These are phyloP conservation scores for Coleophoma cylindrospora DNA, from an alignment of 2,329 filamentous ascomycete species.

Conservation along the genomic window DNA sequence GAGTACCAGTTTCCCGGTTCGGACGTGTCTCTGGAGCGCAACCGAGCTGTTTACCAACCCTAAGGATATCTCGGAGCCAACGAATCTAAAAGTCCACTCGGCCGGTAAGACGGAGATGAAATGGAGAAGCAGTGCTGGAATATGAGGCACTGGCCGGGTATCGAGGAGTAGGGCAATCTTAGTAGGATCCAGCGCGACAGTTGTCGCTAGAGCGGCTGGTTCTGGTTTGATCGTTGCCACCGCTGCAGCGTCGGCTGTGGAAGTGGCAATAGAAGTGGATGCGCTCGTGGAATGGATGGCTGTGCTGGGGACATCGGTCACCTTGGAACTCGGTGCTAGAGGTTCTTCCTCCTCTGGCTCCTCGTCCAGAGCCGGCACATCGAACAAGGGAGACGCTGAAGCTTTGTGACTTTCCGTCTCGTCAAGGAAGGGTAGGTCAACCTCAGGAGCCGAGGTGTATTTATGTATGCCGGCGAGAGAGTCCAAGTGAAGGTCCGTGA, in stretches of 20 bases:
- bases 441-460: background rate
- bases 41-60: constrained; percentile 20
- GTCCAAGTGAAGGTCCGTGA: background rate
- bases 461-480: background rate
- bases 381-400: background rate
- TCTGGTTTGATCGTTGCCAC: background rate
- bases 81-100: constrained; percentile 33
- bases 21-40: constrained; percentile 27
- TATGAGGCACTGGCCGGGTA: constrained; percentile 18
- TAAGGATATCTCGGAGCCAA: constrained; percentile 8
- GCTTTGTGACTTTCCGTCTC: background rate
- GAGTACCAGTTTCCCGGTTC: constrained; percentile 23
- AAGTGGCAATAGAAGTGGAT: background rate
- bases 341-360: background rate
- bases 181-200: background rate
- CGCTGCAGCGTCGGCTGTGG: background rate
- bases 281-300: background rate
- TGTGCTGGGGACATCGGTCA: background rate
- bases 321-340: background rate
- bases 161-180: constrained; percentile 27
- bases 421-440: background rate
- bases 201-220: background rate
- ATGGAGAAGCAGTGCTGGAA: constrained; percentile 27
- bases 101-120: constrained; percentile 30
- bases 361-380: background rate